Evolutionary conservation across 306 rosid genomes (phyloP).

Genomic region (Quillaja saponaria): DNA sequence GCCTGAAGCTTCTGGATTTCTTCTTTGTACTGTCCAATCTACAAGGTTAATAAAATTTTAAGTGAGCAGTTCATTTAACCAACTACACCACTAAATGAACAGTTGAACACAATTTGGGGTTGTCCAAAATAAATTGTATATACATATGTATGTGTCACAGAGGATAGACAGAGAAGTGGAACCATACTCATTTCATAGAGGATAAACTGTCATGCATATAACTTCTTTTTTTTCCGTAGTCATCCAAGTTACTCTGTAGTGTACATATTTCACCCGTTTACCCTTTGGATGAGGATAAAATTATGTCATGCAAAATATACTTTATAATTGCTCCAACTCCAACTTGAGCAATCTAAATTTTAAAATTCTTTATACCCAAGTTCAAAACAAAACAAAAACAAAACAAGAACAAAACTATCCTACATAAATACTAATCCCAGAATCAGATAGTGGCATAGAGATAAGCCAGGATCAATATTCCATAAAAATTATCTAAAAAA

Average conservation of each 20-base stretch:
- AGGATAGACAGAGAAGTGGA: not conserved
- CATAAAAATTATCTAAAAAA: constrained; percentile 1
- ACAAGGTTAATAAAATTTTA: constrained; percentile 30
- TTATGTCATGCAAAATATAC: not conserved
- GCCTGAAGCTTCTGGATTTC: constrained; percentile 91
- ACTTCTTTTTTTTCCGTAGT: not conserved
- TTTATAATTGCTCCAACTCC: no score
- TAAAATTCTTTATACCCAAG: no score
- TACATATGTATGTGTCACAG: no score
- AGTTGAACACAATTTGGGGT: no score
- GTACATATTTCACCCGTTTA: not conserved
- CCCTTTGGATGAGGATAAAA: not conserved
- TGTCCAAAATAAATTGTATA: no score
- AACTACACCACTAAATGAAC: constrained; percentile 9
- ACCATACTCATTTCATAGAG: constrained; percentile 9
- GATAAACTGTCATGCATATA: constrained; percentile 4
- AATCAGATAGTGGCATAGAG: not conserved
- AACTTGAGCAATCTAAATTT: no score
- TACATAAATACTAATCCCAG: not conserved
- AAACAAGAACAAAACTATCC: constrained; percentile 12
- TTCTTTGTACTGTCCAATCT: constrained; percentile 73
- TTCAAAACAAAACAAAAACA: no score
- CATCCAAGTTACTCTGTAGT: no score
- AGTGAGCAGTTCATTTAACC: constrained; percentile 14
- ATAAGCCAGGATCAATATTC: not conserved